Percentiles rank a stretch among this genome's conserved stretches.
Conservation (phyloP, 768 basidiomycete genomes). For the Galerina marginata region DNA sequence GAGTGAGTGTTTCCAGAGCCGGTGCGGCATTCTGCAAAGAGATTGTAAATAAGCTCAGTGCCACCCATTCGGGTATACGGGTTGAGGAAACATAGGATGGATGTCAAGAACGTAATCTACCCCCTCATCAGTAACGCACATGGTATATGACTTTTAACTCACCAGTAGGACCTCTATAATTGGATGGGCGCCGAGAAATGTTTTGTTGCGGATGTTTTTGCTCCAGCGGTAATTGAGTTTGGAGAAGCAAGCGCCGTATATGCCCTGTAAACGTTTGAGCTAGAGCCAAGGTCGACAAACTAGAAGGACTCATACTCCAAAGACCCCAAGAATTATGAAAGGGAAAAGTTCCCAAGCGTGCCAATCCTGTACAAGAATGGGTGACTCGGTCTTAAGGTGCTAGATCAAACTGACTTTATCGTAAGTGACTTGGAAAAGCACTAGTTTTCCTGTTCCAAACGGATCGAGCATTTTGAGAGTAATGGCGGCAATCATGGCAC, state of each 20-base stretch:
- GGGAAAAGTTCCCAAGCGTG: slow-evolving; percentile 87
- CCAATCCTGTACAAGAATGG: slow-evolving; percentile 69
- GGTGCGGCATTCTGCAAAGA: slow-evolving; percentile 84
- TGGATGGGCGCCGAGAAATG: slow-evolving; percentile 82
- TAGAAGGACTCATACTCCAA: slow-evolving; percentile 65
- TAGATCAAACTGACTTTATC: slow-evolving; percentile 58
- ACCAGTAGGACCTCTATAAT: slow-evolving; percentile 85
- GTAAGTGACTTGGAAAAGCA: slow-evolving; percentile 91
- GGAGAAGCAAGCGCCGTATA: slow-evolving; percentile 94
- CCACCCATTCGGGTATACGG: slow-evolving; percentile 93
- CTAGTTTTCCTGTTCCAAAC: slow-evolving; percentile 93
- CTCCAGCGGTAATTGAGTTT: slow-evolving; percentile 92
- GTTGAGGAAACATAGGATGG: slow-evolving; percentile 82
- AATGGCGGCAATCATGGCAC: slow-evolving; percentile 96
- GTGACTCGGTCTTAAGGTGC: background rate
- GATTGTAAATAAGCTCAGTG: slow-evolving; percentile 91
- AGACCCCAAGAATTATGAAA: slow-evolving; percentile 86
- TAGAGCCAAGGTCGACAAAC: slow-evolving; percentile 3
- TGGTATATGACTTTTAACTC: slow-evolving; percentile 29
- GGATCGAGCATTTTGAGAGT: slow-evolving; percentile 93
- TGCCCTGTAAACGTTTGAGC: slow-evolving; percentile 55
- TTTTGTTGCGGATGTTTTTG: slow-evolving; percentile 78
- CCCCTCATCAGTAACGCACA: slow-evolving; percentile 3
- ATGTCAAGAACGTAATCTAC: slow-evolving; percentile 81
- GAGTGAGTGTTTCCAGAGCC: slow-evolving; percentile 59